Base-by-base conservation (phyloP, 805 yeast species). In the Sugiyamaella marilandica region DNA sequence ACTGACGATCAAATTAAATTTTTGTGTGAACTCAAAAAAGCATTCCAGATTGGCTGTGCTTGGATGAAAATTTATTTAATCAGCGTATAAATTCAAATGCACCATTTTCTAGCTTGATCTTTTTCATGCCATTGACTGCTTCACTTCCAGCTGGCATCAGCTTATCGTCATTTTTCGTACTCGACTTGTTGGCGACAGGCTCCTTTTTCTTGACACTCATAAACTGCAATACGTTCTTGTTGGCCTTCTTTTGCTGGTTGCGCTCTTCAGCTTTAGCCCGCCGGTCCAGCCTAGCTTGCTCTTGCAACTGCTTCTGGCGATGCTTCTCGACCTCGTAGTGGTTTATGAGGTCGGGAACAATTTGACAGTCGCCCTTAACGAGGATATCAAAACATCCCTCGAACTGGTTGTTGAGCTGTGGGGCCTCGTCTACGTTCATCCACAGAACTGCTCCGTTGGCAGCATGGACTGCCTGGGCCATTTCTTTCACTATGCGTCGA, bases 311-410 rank as follows among this genome's bases (percentile, higher is more conserved):
- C 54, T 48, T 37, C 55, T 62, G 24, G 58, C 55, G 53, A 60
- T 57, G 45, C 61, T 52, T 49, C 59, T 68, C 52, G 53, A 55
- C 41, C 52, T 52, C 43, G 36, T 50, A 65, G 39, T 60, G 66
- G 8, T 65, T 62, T 14, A 69, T 56, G 24, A 72, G 43, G 14
- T 56, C 69, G 2, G 83, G 78, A 10, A 83, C 59, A 34, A 70
- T 62, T 62, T 84, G 89, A 62, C 89, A 83, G 63, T 84, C 87
- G 7, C 87, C 89, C 11, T 77, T 72, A 10, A 83, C 78, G 7
- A 81, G 70, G 47, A 83, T 64, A 61, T 84, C 89, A 55, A 83
- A 73, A 53, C 73, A 64, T 26, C 78, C 81, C 75, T 82, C 56
- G 74, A 72, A 35, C 76, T 72, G 48, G 75, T 74, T 67, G 71